These are phyloP conservation scores for Petunia secreta DNA, from an alignment of 257 asterid genomes.

Conservation along the genomic window DNA sequence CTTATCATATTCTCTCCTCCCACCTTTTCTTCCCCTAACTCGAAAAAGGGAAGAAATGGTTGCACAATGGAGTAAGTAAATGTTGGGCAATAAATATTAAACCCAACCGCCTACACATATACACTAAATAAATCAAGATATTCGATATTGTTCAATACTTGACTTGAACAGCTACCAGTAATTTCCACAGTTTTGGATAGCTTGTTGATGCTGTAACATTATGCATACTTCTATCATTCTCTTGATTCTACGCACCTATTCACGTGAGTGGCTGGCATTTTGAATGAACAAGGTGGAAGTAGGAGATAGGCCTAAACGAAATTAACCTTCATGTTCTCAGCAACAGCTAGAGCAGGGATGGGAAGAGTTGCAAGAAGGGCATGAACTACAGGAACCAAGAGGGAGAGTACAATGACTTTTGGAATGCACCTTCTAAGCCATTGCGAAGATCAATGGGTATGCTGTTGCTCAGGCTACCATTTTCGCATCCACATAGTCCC, in stretches of 20 bases:
- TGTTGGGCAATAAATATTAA: background rate
- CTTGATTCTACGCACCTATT: background rate
- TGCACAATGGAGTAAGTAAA: background rate
- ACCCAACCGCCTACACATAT: constrained; percentile 2
- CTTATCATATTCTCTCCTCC: background rate
- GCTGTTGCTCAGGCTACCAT: constrained; percentile 8
- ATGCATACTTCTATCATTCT: background rate
- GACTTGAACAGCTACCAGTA: background rate
- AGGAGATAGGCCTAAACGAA: background rate
- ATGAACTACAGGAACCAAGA: background rate
- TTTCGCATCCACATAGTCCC: background rate
- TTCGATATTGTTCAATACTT: background rate
- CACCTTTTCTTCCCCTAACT: constrained; percentile 12
- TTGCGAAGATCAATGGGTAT: background rate
- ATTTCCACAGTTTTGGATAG: background rate
- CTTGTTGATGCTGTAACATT: background rate
- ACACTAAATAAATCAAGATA: background rate
- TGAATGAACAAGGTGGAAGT: background rate
- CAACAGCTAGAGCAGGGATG: background rate
- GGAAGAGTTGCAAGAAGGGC: background rate
- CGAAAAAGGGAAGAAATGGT: constrained; percentile 20
- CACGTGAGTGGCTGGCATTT: background rate
- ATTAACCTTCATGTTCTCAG: background rate
- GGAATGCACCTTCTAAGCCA: constrained; percentile 1
- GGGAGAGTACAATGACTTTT: background rate